Evolutionary conservation across 2,329 filamentous ascomycete species (phyloP), one percentile per base, ranked within the genome.

Genomic region (Apiospora arundinis): DNA sequence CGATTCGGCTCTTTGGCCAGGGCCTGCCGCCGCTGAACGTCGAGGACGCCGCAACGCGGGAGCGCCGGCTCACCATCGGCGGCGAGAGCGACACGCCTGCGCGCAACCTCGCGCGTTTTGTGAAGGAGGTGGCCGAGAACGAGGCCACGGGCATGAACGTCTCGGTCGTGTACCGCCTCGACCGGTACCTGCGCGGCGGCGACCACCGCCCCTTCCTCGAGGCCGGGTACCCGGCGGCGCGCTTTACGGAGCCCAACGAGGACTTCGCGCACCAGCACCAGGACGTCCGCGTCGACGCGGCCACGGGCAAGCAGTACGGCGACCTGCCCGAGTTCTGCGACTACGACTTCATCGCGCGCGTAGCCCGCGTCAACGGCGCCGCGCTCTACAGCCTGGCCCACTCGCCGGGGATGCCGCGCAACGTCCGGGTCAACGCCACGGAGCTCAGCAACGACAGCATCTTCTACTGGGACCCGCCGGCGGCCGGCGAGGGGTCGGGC

Each of bases 231-330:
- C 81, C 87, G 4, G 87, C 86, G 0, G 83, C 86, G 18, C 83
- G 88, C 1, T 89, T 88, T 81, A 89, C 87, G 0, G 88, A 90
- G 79, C 86, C 88, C 0, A 83, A 86, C 70, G 88, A 90, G 79
- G 82, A 90, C 76, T 90, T 85, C 76, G 81, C 79, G 4, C 88
- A 90, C 75, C 88, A 90, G 78, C 88, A 90, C 74, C 88, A 90
- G 78, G 83, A 90, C 72, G 74, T 86, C 0, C 82, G 87, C 0
- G 81, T 86, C 16, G 75, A 74, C 8, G 16, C 67, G 37, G 81
- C 83, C 67, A 83, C 86, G 67, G 86, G 85, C 1, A 84, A 82
- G 32, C 84, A 87, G 71, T 90, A 87, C 73, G 88, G 88, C 37
- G 88, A 90, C 70, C 74, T 89, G 5, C 78, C 84, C 9, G 84